Conservation (phyloP, 2,329 filamentous ascomycete species). For the Pestalotiopsis sp. region DNA sequence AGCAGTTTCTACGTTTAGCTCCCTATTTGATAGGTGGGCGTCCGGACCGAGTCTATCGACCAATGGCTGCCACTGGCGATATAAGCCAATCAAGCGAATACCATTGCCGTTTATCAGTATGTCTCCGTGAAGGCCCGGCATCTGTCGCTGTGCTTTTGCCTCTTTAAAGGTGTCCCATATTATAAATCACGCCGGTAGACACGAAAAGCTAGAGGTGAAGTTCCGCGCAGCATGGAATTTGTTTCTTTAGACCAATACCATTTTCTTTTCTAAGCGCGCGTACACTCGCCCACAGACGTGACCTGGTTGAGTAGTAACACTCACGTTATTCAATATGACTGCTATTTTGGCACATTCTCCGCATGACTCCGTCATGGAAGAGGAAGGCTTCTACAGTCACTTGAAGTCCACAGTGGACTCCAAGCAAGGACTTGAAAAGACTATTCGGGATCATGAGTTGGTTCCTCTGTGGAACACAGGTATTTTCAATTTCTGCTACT, state of each 20-base stretch:
- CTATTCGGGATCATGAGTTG: neutral
- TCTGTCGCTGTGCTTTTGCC: no score
- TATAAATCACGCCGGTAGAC: no score
- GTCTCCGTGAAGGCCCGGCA: no score
- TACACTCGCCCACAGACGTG: neutral
- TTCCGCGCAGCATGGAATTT: no score
- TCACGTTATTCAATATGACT: neutral
- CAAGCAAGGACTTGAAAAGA: neutral
- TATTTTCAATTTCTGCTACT: neutral
- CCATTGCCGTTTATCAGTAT: neutral
- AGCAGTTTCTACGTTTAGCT: neutral
- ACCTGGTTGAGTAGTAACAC: neutral
- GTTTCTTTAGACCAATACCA: no score
- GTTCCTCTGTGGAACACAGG: neutral
- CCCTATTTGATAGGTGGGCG: neutral
- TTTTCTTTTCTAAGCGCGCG: no score
- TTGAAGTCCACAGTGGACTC: neutral
- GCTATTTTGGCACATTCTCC: neutral
- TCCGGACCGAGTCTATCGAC: neutral
- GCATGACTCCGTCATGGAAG: neutral
- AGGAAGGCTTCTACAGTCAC: neutral
- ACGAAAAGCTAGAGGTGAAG: no score
- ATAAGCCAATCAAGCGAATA: neutral
- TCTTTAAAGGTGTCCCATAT: no score
- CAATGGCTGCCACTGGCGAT: neutral